These are phyloP conservation scores for Sporothrix brasiliensis DNA, from an alignment of 2,329 filamentous ascomycete genomes.

Conservation along the genomic window DNA sequence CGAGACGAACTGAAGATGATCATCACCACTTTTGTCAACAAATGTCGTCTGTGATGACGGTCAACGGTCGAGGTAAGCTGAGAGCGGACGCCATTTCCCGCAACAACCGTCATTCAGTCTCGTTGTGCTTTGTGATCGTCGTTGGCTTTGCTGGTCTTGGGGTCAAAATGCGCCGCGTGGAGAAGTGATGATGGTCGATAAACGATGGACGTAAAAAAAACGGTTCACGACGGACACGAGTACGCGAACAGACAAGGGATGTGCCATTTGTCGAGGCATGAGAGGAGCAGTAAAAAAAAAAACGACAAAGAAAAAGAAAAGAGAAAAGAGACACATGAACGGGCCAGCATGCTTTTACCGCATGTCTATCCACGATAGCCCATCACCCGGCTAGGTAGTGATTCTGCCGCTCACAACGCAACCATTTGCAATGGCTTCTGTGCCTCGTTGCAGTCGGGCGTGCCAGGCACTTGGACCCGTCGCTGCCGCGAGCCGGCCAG, in stretches of 20 bases:
- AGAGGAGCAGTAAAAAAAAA: not conserved
- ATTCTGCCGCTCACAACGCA: not conserved
- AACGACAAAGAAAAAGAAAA: not conserved
- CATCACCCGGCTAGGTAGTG: slow-evolving; percentile 1
- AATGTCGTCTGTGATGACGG: not conserved
- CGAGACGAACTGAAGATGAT: not conserved
- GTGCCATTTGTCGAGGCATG: not conserved
- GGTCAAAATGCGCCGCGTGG: slow-evolving; percentile 9
- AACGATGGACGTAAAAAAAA: too few species aligned
- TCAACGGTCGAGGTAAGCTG: not conserved
- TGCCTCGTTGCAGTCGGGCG: not conserved
- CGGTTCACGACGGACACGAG: not conserved
- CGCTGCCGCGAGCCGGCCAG: not conserved
- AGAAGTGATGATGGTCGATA: not conserved
- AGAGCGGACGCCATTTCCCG: not conserved
- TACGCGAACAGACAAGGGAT: not conserved
- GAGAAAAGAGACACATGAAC: not conserved
- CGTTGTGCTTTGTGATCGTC: not conserved
- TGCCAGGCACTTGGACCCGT: slow-evolving; percentile 7
- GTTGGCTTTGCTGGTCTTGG: slow-evolving; percentile 8
- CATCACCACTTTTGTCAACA: not conserved
- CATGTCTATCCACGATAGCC: not conserved
- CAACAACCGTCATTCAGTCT: not conserved
- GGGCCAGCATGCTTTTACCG: not conserved
- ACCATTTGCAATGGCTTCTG: not conserved